Base-by-base conservation (phyloP, 129 eudicot species). In the Rutidosis leptorrhynchoides region DNA sequence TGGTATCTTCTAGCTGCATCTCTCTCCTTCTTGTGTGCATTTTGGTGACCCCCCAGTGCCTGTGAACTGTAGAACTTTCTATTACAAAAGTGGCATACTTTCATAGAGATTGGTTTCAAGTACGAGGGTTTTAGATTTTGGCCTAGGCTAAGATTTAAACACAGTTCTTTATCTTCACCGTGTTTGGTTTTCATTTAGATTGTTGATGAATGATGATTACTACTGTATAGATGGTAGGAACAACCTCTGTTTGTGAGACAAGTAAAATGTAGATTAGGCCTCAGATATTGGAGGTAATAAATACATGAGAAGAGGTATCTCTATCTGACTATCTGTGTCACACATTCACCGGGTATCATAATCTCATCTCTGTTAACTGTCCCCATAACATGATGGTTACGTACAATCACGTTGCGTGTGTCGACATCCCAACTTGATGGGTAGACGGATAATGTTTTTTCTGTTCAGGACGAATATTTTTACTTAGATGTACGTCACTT, bases 41-140 rank as follows among this genome's bases (percentile, higher is more conserved):
- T 90, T 75, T 90, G 97, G 69, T 87, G 95, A 22, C 97, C 95
- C 6, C 97, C 95, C 2, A 90, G 70, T 65, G 97, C 97, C 70
- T 90, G 92, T 52, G 97, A 81, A 55, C 92, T 87, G 78, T 82
- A 84, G 73, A 90, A 86, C 55, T 87, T 90, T 75, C 89, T 69
- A 79, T 67, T 78, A 80, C 92, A 87, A 70, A 87, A 90, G 79
- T 86, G 84, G 67, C 97, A 90, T 51, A 82, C 60, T 78, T 81
- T 91, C 11, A 70, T 45, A 30, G 80, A 19, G 51, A 78, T 60
- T 2, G 79, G 78, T 62, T 77, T 77, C 63, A 81, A 68, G 65
- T 71, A 62, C 1, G 75, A 46, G 32, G 87, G 82, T 24, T 55
- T 68, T 64, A 32, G 35, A 25, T 77, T 55, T 33, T 69, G 69